Percentiles rank a stretch among this genome's conserved stretches.
Conservation (phyloP, 208 protist species). For the Balamuthia mandrillaris region DNA sequence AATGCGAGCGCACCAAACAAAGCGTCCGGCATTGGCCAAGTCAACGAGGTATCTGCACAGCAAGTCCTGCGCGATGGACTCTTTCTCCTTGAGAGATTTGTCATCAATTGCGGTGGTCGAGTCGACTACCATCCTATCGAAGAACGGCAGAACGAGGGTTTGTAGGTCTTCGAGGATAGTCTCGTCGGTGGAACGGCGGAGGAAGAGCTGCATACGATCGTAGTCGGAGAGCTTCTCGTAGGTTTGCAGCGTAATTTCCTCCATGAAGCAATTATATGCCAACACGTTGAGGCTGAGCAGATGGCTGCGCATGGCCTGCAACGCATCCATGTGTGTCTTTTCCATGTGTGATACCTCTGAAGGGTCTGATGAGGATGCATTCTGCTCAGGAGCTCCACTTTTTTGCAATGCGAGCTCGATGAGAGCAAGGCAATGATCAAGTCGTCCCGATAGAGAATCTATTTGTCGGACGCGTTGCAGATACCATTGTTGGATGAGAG, state of each 20-base stretch:
- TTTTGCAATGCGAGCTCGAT: not conserved
- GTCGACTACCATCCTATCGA: not conserved
- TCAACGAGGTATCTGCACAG: not conserved
- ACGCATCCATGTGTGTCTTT: not conserved
- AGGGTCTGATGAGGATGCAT: not conserved
- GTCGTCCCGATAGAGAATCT: not conserved
- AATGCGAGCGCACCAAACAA: not conserved
- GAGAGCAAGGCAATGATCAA: not conserved
- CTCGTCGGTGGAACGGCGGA: conserved; percentile 1
- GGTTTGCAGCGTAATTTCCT: not conserved
- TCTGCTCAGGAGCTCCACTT: not conserved
- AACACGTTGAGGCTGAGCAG: not conserved
- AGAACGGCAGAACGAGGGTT: not conserved
- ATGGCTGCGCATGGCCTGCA: not conserved
- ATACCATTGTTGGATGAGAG: too few species aligned
- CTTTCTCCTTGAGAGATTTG: too few species aligned
- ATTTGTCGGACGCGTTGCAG: too few species aligned
- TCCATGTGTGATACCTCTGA: not conserved
- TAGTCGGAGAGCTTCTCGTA: not conserved
- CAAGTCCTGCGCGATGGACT: not conserved
- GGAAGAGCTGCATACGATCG: not conserved
- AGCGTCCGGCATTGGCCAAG: not conserved
- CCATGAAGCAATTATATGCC: not conserved
- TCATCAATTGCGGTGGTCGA: too few species aligned
- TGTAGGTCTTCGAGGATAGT: not conserved